A percentile compares a stretch with the other conserved stretches of the same genome.
Conservation (phyloP, 805 yeast genomes). For the Candida sphagnicola region DNA sequence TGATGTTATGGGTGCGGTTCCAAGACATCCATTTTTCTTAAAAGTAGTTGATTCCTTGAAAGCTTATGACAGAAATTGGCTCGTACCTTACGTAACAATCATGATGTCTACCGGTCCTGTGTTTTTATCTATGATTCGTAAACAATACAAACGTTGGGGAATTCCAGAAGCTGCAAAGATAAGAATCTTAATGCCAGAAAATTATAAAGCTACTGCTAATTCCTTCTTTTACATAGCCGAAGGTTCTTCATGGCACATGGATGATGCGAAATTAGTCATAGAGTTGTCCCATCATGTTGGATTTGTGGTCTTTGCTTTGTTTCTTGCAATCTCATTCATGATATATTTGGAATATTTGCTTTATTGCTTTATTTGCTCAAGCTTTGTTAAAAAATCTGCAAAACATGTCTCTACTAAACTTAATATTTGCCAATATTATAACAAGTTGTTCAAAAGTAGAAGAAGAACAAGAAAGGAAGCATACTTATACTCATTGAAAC, state of each 20-base stretch:
- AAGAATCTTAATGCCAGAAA: conserved; percentile 65
- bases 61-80: conserved; percentile 63
- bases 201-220: conserved; percentile 57
- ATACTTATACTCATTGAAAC: conserved; percentile 26
- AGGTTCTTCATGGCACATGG: conserved; percentile 92
- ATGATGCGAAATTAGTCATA: conserved; percentile 79
- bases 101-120: conserved; percentile 94
- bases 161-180: conserved; percentile 63
- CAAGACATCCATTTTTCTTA: conserved; percentile 79
- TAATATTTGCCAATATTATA: not conserved
- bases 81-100: conserved; percentile 84
- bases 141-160: conserved; percentile 79
- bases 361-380: conserved; percentile 31
- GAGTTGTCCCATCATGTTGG: conserved; percentile 70
- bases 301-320: conserved; percentile 68
- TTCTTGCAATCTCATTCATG: conserved; percentile 45
- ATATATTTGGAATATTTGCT: conserved; percentile 38
- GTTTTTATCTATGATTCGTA: conserved; percentile 82
- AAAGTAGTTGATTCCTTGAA: conserved; percentile 66
- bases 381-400: conserved; percentile 20
- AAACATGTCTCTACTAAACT: conserved; percentile 9
- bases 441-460: conserved; percentile 13
- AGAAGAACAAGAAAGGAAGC: conserved; percentile 52
- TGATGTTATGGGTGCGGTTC: conserved; percentile 89
- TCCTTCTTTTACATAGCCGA: conserved; percentile 71